Base-by-base conservation (phyloP, 2,329 filamentous ascomycete genomes). In the Alternaria tenuissima region DNA sequence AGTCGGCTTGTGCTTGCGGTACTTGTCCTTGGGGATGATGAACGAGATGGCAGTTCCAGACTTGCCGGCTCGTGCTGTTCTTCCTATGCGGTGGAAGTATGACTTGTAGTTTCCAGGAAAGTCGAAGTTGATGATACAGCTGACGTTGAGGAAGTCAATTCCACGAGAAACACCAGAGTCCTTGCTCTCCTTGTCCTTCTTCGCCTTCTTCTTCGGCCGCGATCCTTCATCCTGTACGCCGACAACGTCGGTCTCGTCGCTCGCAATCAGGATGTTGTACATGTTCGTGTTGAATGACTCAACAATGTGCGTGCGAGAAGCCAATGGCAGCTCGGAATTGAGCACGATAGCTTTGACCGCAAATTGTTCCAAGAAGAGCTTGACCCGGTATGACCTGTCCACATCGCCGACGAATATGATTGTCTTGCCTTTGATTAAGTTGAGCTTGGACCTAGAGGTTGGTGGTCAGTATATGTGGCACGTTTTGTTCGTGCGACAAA, bases 241-340 rank as follows among this genome's bases (percentile, higher is more conserved):
- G 11, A 97, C 78, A 11, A 96, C 87, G 74, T 96, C 93, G 66
- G 91, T 90, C 76, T 97, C 94, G 70, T 99, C 95, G 0, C 93
- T 94, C 1, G 95, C 95, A 71, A 99, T 97, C 68, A 99, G 94
- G 63, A 98, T 97, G 71, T 99, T 94, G 84, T 99, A 99, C 7
- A 98, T 89, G 54, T 92, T 92, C 79, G 92, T 91, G 82, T 98
- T 99, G 81, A 99, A 99, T 77, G 98, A 93, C 71, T 98, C 91
- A 3, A 99, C 94, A 2, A 97, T 93, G 76, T 99, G 94, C 39
- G 97, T 88, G 61, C 95, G 86, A 1, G 92, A 95, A 73, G 97
- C 97, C 66, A 98, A 89, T 0, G 95, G 95, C 36, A 99, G 81
- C 75, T 99, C 94, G 1, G 93, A 95, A 81, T 99, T 99, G 41